Conservation (phyloP, 257 asterid genomes). For the Cruciata laevipes region DNA sequence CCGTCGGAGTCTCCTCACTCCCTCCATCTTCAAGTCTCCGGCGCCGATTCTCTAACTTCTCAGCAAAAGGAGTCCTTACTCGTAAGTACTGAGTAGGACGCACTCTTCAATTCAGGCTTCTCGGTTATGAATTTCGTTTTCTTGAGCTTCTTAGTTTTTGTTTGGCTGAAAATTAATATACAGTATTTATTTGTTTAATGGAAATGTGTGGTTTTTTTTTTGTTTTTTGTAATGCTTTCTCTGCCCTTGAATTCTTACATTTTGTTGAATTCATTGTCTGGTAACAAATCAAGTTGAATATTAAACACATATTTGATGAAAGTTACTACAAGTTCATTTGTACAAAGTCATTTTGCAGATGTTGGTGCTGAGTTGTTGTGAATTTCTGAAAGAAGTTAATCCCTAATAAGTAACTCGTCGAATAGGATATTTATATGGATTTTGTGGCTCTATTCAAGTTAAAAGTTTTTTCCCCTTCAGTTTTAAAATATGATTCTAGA, state of each 20-base stretch:
- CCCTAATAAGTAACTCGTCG: no score
- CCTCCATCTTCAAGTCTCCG: slow-evolving; percentile 42
- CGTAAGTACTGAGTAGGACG: slow-evolving; percentile 59
- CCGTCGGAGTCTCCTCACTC: slow-evolving; percentile 33
- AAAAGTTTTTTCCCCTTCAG: not conserved
- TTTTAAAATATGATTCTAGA: not conserved
- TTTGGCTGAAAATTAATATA: not conserved
- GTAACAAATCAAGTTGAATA: not conserved
- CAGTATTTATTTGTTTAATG: not conserved
- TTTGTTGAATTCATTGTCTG: not conserved
- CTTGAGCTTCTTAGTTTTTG: not conserved
- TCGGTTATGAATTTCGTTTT: not conserved
- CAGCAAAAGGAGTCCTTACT: slow-evolving; percentile 44
- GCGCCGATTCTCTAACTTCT: slow-evolving; percentile 32
- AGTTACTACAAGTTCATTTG: no score
- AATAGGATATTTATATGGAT: not conserved
- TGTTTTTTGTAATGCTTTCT: not conserved
- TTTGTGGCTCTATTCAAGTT: not conserved
- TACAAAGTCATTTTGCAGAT: not conserved
- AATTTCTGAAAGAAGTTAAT: not conserved
- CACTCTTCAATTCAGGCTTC: not conserved
- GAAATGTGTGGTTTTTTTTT: not conserved
- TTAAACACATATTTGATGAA: no score
- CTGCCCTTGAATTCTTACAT: not conserved
- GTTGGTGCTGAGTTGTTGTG: not conserved